A percentile compares a stretch with the other conserved stretches of the same genome.
phyloP scores from a whole-genome alignment of 371 early-diverging fungal species.

The Actinomucor elegans region DNA sequence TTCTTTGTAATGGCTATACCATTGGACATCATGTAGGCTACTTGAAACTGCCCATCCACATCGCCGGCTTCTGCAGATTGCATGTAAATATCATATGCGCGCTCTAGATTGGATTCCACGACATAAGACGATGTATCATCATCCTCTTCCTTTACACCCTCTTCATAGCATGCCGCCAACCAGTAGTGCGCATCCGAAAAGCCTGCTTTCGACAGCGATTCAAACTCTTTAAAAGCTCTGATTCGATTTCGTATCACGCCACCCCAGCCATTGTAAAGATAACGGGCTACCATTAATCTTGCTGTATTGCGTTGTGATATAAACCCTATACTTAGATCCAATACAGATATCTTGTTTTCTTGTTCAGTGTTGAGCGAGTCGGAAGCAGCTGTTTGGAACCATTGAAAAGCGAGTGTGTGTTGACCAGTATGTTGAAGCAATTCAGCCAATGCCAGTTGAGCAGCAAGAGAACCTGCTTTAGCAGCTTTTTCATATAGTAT shows the following conservation, averaged over 20 bases:
- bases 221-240: slow-evolving; percentile 32
- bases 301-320: slow-evolving; percentile 16
- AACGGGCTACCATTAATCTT: slow-evolving; percentile 38
- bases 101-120: slow-evolving; percentile 6
- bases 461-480: slow-evolving; percentile 37
- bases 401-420: slow-evolving; percentile 25
- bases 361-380: background rate
- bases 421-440: slow-evolving; percentile 14
- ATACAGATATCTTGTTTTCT: background rate
- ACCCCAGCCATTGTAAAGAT: slow-evolving; percentile 36
- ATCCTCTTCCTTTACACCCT: slow-evolving; percentile 21
- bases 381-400: slow-evolving; percentile 34
- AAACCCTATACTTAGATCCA: slow-evolving; percentile 1
- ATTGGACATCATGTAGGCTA: slow-evolving; percentile 41
- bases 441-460: slow-evolving; percentile 32
- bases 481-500: slow-evolving; percentile 36
- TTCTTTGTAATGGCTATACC: slow-evolving; percentile 21
- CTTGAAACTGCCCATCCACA: slow-evolving; percentile 30
- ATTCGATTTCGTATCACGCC: slow-evolving; percentile 10
- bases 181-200: slow-evolving; percentile 32
- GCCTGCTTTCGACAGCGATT: slow-evolving; percentile 21
- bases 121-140: slow-evolving; percentile 24
- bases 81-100: slow-evolving; percentile 28
- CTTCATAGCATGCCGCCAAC: slow-evolving; percentile 39
- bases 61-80: slow-evolving; percentile 30